A percentile compares a stretch with the other conserved stretches of the same genome.
Conservation (phyloP, 1,284 basidiomycete genomes). For the Puccinia triticina region DNA sequence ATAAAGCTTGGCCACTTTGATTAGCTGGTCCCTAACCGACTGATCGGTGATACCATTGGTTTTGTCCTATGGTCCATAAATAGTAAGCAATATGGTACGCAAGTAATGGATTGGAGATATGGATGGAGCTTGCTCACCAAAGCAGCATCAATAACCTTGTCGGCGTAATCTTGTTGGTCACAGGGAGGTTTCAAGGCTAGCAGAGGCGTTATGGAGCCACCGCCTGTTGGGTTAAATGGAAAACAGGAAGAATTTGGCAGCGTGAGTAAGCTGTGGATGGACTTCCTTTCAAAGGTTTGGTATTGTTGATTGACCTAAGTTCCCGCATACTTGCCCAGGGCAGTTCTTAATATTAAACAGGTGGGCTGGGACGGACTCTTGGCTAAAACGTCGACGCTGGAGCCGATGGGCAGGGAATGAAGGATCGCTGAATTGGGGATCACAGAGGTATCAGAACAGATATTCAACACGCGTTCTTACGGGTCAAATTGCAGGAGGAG, state of each 20-base stretch:
- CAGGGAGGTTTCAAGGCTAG: constrained; percentile 32
- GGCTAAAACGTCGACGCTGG: constrained; percentile 40
- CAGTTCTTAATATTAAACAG: constrained; percentile 22
- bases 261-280: neutral
- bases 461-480: neutral
- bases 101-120: neutral
- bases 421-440: constrained; percentile 15
- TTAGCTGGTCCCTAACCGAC: constrained; percentile 5
- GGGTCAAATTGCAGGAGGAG: neutral
- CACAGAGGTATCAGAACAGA: neutral
- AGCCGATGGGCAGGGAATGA: constrained; percentile 14
- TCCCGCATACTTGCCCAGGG: constrained; percentile 41
- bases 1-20: constrained; percentile 33
- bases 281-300: neutral
- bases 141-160: constrained; percentile 38
- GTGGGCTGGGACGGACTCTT: constrained; percentile 10
- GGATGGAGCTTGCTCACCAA: neutral
- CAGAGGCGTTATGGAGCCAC: constrained; percentile 36
- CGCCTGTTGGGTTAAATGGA: neutral
- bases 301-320: constrained; percentile 23
- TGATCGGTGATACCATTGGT: constrained; percentile 27
- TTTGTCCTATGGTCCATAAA: constrained; percentile 13
- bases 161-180: constrained; percentile 40
- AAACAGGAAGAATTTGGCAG: neutral
- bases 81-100: neutral